Base-by-base conservation (phyloP, 2,329 filamentous ascomycete species). In the Knoxdaviesia proteae region DNA sequence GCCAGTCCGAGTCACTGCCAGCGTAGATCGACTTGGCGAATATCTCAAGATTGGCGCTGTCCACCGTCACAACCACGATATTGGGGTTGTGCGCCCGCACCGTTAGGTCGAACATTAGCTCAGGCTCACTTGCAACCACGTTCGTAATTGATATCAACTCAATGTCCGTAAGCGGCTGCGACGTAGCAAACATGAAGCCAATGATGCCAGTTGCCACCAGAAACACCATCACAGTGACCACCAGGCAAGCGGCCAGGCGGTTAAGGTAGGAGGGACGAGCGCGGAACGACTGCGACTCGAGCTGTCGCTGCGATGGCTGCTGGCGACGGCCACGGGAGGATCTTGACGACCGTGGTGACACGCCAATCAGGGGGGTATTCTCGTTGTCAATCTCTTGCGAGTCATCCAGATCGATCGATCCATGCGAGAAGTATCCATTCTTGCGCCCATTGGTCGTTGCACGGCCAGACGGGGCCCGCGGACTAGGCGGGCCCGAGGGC, bases 1-100 rank as follows among this genome's bases (percentile, higher is more conserved):
- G 69, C 71, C 73, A 75, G 52, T 74, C 67, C 31, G 65, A 69
- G 51, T 76, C 72, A 6, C 67, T 69, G n/a, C 83, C 82, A 8
- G 88, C 81, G 54, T 88, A 82, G 46, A 82, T 84, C 46, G 86
- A 94, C 59, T 92, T 94, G 32, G 90, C 90, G 58, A 96, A 96
- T 33, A 98, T 72, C 53, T 92, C 86, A 45, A 96, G 68, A 55
- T 96, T 86, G 54, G 92, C 80, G 39, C 87, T 77, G 48, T 82
- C 77, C 35, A 98, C 75, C 3, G 80, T 80, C 37, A 98, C 80
- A 2, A 84, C 77, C 36, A 96, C 80, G 36, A 94, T 77, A 51
- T 96, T 98, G 1, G 88, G 87, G 55, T 98, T 98, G 51, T 88
- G 69, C 0, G 88, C 90, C 50, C 75, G 75, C 46, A 98, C 84